Evolutionary conservation across 768 basidiomycete genomes (phyloP).

Genomic region (Boletus reticuloceps): DNA sequence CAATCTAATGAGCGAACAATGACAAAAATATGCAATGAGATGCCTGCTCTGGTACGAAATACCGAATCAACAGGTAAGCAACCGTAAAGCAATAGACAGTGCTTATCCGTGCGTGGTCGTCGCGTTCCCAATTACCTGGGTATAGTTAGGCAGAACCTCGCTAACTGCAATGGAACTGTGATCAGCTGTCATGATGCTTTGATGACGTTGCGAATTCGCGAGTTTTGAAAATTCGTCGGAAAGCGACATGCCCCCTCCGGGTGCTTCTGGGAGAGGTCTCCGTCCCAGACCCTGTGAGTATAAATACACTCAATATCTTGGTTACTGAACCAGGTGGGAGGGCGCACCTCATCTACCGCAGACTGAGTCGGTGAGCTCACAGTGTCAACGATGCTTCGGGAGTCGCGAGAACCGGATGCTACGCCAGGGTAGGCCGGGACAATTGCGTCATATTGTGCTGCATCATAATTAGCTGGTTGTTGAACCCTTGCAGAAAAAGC

Average conservation of each 20-base stretch:
- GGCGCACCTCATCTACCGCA: conserved; percentile 18
- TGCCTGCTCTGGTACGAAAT: no score
- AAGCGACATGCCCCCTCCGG: conserved; percentile 15
- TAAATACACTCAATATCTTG: not conserved
- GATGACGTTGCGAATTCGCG: not conserved
- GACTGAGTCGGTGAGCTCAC: not conserved
- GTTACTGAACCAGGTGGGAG: not conserved
- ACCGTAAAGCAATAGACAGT: not conserved
- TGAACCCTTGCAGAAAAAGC: conserved; percentile 1
- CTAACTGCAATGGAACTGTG: conserved; percentile 11
- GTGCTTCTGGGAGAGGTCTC: conserved; percentile 24
- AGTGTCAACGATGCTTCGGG: conserved; percentile 7
- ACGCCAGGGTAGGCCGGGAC: not conserved
- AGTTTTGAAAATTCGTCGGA: conserved; percentile 16
- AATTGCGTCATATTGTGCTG: not conserved
- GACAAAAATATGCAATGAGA: no score
- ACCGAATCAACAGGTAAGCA: not conserved
- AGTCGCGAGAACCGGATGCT: conserved; percentile 8
- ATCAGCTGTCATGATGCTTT: not conserved
- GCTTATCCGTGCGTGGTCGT: not conserved
- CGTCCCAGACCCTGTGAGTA: conserved; percentile 6
- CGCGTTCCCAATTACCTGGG: conserved; percentile 12
- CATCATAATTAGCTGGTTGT: conserved; percentile 2
- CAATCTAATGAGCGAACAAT: no score
- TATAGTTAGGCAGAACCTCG: conserved; percentile 25